phyloP scores from a whole-genome alignment of 108 stramenopile genomes.

The Cyclotella cryptica region DNA sequence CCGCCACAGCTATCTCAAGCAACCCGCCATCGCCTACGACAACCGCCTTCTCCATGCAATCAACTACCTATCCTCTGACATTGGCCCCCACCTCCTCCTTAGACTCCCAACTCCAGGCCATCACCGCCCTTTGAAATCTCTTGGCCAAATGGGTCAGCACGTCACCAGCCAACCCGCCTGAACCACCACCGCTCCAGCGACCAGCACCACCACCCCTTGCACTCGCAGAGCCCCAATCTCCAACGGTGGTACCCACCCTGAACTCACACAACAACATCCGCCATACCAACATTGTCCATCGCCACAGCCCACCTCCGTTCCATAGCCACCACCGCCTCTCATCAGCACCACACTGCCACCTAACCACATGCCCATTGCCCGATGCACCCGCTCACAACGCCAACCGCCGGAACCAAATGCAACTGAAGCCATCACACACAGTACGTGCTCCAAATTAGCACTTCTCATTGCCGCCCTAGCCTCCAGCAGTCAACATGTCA shows the following conservation, averaged over 20 bases:
- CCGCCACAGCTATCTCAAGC: not conserved
- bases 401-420: not conserved
- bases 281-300: too few relatives aligned
- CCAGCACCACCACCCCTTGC: too few relatives aligned
- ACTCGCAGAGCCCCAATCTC: not conserved
- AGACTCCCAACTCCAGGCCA: slow-evolving; percentile 4
- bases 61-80: not conserved
- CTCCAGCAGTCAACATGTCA: not conserved
- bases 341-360: not conserved
- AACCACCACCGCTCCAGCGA: too few relatives aligned
- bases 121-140: not conserved
- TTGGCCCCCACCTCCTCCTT: not conserved
- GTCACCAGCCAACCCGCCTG: not conserved
- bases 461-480: too few relatives aligned
- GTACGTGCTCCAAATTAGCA: not conserved
- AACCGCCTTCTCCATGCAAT: slow-evolving; percentile 21
- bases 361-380: not conserved
- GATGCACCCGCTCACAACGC: not conserved
- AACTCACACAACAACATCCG: too few relatives aligned
- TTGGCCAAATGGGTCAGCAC: not conserved
- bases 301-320: too few relatives aligned
- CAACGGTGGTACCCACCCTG: slow-evolving; percentile 12
- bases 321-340: too few relatives aligned
- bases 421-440: not conserved
- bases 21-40: not conserved